Evolutionary conservation across 2,329 filamentous ascomycete genomes (phyloP), one percentile per base, ranked within the genome.

Genomic region (Metarhizium humberi): DNA sequence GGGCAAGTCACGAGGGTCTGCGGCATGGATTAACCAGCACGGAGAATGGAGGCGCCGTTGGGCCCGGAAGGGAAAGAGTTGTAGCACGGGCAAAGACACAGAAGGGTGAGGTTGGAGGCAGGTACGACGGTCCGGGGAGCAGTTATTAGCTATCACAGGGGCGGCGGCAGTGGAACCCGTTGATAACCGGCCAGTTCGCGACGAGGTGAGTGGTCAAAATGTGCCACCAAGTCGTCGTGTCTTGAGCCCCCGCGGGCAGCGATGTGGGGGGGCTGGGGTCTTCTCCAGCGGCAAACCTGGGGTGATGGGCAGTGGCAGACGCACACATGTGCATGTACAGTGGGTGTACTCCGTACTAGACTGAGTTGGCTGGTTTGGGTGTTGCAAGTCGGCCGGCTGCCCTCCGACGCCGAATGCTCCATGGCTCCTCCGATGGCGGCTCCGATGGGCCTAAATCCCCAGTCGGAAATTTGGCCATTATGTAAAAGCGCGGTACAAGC

Each of bases 1-100:
- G 47, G 45, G 46, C 50, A 51, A 53, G 58, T 59, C 58, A 59
- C 56, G 56, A 58, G 58, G 38, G 20, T 34, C 52, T 13, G 14
- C 43, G 14, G 43, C 43, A 46, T 46, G 43, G 34, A 34, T 50
- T 50, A 18, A 50, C 16, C 48, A n/a, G 18, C 48, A 50, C 34
- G 48, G 48, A 40, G 48, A 34, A 40, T n/a, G 30, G 48, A 14
- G 14, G 3, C 30, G 34, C 48, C 20, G 49, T 29, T 4, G 11
- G 6, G 20, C 20, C 25, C 20, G 8, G 45, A 30, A 48, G 14
- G 45, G 45, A 11, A 48, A 30, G 20, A 29, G 20, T 46, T 20
- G 43, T 6, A n/a, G 3, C 20, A 29, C 11, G 18, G n/a, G 2
- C 10, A 10, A 8, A 4, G 43, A 20, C 42, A 48, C 11, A 14